phyloP scores from a whole-genome alignment of 306 rosid species.

The Cajanus cajan region DNA sequence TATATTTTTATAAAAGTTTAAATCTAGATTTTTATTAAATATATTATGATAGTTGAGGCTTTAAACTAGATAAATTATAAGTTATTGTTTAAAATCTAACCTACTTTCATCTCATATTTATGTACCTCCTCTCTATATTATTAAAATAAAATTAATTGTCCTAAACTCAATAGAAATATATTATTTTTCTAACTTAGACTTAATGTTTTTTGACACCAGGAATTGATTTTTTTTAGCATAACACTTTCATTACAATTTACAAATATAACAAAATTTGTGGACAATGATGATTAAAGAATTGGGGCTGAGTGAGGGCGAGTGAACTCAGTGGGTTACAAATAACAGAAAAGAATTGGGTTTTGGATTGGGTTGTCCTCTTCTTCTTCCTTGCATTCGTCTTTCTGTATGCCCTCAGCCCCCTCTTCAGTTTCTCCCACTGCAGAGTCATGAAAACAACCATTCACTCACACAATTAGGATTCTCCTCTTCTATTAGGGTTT shows the following conservation, averaged over 20 bases:
- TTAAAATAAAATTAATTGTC: no score
- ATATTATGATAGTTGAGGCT: no score
- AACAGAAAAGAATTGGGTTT: background rate
- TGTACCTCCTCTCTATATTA: no score
- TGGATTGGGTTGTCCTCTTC: background rate
- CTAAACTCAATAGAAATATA: no score
- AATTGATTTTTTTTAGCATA: background rate
- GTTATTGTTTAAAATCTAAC: no score
- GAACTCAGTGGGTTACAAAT: slow-evolving; percentile 1
- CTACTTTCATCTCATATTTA: no score
- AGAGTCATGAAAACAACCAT: background rate
- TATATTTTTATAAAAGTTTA: no score
- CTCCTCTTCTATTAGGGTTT: background rate
- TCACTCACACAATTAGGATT: background rate
- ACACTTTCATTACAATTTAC: background rate
- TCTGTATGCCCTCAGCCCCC: background rate
- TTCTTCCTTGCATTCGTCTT: background rate
- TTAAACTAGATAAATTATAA: no score
- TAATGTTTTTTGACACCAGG: no score
- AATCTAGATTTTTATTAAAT: no score
- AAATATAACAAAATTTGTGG: background rate
- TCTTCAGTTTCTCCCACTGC: background rate
- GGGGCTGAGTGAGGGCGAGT: background rate
- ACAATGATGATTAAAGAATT: background rate
- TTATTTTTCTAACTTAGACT: no score